phyloP scores from a whole-genome alignment of 371 early-diverging fungal species.

The Mortierella sp. region DNA sequence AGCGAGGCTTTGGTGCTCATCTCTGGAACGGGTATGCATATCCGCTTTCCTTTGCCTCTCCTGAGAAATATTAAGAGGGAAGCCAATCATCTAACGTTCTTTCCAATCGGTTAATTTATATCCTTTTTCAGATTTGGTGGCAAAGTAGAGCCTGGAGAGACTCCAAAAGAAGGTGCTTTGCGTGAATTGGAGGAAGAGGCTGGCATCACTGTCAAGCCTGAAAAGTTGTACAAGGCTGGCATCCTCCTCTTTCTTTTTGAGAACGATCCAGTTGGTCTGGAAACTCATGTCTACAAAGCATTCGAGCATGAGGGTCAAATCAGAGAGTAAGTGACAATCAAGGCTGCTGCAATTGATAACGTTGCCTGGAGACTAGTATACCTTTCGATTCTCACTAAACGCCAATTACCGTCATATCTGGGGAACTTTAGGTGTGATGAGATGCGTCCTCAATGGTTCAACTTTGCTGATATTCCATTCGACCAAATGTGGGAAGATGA shows the following conservation, averaged over 20 bases:
- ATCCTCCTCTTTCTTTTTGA: constrained; percentile 71
- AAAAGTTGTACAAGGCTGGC: constrained; percentile 63
- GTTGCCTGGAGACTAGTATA: background rate
- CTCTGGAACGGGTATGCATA: constrained; percentile 70
- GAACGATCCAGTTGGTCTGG: constrained; percentile 62
- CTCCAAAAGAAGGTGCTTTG: constrained; percentile 69
- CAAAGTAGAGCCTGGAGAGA: constrained; percentile 77
- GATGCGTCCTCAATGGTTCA: constrained; percentile 75
- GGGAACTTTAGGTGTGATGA: constrained; percentile 64
- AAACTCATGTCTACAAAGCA: constrained; percentile 69
- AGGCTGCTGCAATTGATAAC: background rate
- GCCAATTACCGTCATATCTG: background rate
- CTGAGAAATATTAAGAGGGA: background rate
- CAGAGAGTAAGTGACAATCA: constrained; percentile 61
- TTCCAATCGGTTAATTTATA: too few relatives aligned
- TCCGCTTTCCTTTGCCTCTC: background rate
- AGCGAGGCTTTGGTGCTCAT: constrained; percentile 78
- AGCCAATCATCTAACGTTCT: background rate
- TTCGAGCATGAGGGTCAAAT: constrained; percentile 63
- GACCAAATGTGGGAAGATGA: constrained; percentile 73
- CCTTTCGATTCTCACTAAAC: background rate
- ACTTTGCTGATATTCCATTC: constrained; percentile 61
- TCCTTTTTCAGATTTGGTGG: constrained; percentile 70
- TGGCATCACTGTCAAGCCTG: constrained; percentile 60
- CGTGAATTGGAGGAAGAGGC: constrained; percentile 80